A percentile compares a stretch with the other conserved stretches of the same genome.
Conservation (phyloP, 208 protist species). For the Trypanosoma scelopori region DNA sequence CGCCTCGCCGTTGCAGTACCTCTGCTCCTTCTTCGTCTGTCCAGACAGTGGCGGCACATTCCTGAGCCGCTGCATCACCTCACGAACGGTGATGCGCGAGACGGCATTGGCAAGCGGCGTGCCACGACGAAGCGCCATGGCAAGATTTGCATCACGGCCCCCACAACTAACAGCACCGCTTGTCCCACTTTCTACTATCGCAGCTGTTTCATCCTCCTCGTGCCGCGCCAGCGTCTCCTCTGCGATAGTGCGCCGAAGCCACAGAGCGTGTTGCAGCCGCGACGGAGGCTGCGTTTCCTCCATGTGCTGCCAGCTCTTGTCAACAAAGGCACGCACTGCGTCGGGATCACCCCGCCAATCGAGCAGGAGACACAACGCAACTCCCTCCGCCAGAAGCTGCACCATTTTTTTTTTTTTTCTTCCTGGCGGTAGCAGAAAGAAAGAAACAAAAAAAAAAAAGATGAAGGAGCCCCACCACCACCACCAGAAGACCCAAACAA, state of each 20-base stretch:
- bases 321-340: conserved; percentile 21
- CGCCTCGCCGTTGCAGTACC: background rate
- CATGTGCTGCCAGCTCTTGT: background rate
- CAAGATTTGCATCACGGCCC: conserved; percentile 7
- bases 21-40: too few species aligned
- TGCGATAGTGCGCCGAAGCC: conserved; percentile 14
- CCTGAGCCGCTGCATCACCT: conserved; percentile 13
- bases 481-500: background rate
- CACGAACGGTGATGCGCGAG: conserved; percentile 1
- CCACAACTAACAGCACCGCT: background rate
- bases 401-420: conserved; percentile 23
- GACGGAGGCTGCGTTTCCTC: conserved; percentile 23
- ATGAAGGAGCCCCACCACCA: background rate
- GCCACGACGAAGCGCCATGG: background rate
- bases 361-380: conserved; percentile 24
- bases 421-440: background rate
- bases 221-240: background rate
- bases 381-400: conserved; percentile 20
- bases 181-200: too few species aligned
- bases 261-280: conserved; percentile 17
- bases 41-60: background rate
- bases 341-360: conserved; percentile 14
- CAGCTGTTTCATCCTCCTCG: background rate
- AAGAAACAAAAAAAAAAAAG: conserved; percentile 12
- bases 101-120: conserved; percentile 9